phyloP scores from a whole-genome alignment of 1,284 basidiomycete genomes.

The Microbotryum violaceum region DNA sequence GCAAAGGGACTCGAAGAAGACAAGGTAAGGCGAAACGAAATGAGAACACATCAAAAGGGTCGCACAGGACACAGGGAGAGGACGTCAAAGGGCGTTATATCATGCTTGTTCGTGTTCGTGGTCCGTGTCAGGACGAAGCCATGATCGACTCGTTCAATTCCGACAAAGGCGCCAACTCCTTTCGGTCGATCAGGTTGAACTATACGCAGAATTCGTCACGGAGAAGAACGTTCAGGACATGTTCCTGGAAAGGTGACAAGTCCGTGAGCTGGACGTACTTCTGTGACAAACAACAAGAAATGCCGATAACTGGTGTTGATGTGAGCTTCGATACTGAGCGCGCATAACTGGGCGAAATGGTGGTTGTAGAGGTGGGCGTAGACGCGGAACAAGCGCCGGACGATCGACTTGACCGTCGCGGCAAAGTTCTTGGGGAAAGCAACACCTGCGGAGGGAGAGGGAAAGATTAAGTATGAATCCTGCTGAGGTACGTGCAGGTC shows the following conservation, averaged over 20 bases:
- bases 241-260: background rate
- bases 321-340: conserved; percentile 95
- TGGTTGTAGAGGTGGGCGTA: conserved; percentile 99
- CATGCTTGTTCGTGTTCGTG: too few relatives aligned
- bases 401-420: conserved; percentile 83
- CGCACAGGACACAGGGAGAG: background rate
- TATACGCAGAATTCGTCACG: conserved; percentile 37
- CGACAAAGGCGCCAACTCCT: conserved; percentile 89
- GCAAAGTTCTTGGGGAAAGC: conserved; percentile 88
- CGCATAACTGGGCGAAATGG: conserved; percentile 98
- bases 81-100: too few relatives aligned
- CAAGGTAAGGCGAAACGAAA: too few relatives aligned
- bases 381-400: conserved; percentile 86
- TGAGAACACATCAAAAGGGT: background rate
- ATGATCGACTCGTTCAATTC: conserved; percentile 95
- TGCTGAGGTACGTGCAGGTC: background rate
- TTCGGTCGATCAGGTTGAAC: conserved; percentile 96
- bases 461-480: background rate
- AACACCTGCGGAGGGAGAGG: conserved; percentile 52
- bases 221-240: background rate
- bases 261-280: conserved; percentile 51
- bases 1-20: too few relatives aligned
- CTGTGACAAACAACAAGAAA: conserved; percentile 93
- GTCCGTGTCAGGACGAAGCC: background rate
- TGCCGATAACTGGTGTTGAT: conserved; percentile 98